Evolutionary conservation across 805 yeast genomes (phyloP).

Genomic region (Brettanomyces custersianus): DNA sequence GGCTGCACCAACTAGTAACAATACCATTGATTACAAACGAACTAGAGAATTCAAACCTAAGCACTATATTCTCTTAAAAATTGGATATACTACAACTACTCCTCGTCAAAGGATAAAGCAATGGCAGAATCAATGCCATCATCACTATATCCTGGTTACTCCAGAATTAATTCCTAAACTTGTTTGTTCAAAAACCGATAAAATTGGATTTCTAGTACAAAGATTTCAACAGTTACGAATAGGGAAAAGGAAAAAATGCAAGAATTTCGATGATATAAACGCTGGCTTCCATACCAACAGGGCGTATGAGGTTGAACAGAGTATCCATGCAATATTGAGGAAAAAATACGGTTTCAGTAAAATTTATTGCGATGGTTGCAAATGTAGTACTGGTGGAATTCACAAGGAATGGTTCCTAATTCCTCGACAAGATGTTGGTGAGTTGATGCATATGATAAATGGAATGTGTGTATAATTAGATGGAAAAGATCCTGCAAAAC

Average conservation of each 20-base stretch:
- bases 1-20: constrained; percentile 17
- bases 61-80: constrained; percentile 34
- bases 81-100: constrained; percentile 44
- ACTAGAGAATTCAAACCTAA: constrained; percentile 30
- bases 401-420: constrained; percentile 54
- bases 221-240: constrained; percentile 7
- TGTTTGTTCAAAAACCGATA: constrained; percentile 12
- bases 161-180: constrained; percentile 22
- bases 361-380: constrained; percentile 40
- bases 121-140: constrained; percentile 46
- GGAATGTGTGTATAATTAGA: background rate
- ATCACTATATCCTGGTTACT: constrained; percentile 30
- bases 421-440: constrained; percentile 31
- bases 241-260: background rate
- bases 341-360: constrained; percentile 37
- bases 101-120: constrained; percentile 35
- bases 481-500: background rate
- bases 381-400: constrained; percentile 8
- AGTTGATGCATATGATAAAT: constrained; percentile 18
- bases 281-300: constrained; percentile 28
- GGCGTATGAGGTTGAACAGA: constrained; percentile 31
- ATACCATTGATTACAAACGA: constrained; percentile 12
- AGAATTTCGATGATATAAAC: constrained; percentile 15
- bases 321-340: constrained; percentile 32
- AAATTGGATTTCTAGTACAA: constrained; percentile 7